These are phyloP conservation scores for Lobosporangium transversale DNA, from an alignment of 192 early-diverging fungal genomes.

Conservation along the genomic window DNA sequence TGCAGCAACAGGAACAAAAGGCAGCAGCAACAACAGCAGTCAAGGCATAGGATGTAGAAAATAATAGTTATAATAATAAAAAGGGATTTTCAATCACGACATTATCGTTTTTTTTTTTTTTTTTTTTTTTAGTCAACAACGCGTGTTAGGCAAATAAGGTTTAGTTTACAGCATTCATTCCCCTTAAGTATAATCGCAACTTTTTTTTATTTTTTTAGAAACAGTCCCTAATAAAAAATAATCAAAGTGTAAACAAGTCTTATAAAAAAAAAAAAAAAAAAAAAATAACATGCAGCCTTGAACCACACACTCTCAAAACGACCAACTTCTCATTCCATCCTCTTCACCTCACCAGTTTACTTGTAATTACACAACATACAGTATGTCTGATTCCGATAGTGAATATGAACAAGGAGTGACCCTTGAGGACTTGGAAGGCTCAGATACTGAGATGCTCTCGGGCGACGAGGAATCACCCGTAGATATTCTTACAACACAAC, in stretches of 20 bases:
- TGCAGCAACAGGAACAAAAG: constrained; percentile 53
- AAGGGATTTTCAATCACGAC: too few relatives aligned
- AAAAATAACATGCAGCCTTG: neutral
- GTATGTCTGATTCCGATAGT: constrained; percentile 52
- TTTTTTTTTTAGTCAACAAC: too few relatives aligned
- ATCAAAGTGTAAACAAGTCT: constrained; percentile 4
- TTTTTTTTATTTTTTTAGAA: too few relatives aligned
- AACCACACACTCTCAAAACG: neutral
- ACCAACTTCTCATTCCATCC: neutral
- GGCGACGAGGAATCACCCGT: constrained; percentile 44
- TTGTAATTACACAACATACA: neutral
- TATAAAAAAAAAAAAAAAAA: constrained; percentile 6
- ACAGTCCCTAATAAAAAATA: too few relatives aligned
- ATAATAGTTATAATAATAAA: too few relatives aligned
- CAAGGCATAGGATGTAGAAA: constrained; percentile 41
- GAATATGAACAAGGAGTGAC: constrained; percentile 49
- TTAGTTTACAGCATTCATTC: too few relatives aligned
- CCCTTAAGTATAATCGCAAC: too few relatives aligned
- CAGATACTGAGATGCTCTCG: constrained; percentile 44
- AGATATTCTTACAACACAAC: constrained; percentile 38
- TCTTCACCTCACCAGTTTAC: constrained; percentile 13
- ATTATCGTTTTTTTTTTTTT: too few relatives aligned
- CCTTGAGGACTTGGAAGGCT: constrained; percentile 49
- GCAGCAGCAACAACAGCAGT: constrained; percentile 47
- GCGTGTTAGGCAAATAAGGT: too few relatives aligned